Conservation (phyloP, 495 filamentous ascomycete species). For the Podospora bellae-mahoneyi region DNA sequence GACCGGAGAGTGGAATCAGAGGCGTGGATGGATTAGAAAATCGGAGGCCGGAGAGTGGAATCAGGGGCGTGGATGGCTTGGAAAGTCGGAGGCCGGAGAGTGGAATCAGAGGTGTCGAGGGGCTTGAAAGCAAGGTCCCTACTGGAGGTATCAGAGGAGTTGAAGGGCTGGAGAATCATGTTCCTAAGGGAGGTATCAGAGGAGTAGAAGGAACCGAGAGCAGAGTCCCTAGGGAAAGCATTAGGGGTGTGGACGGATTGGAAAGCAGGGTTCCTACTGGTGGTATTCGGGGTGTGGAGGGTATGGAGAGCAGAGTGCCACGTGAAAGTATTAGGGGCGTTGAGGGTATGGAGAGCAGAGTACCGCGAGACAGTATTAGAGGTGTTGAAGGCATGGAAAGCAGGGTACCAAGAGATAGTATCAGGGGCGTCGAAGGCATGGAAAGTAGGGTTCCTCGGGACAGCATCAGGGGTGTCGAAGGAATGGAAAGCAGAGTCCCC, state of each 20-base stretch:
- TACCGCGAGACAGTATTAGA: not conserved
- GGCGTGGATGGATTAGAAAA: not conserved
- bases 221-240: not conserved
- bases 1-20: not conserved
- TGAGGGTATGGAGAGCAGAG: not conserved
- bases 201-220: not conserved
- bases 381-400: not conserved
- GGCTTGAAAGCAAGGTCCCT: not conserved
- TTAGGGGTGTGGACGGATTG: not conserved
- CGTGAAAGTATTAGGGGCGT: not conserved
- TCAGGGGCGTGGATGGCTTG: not conserved
- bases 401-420: not conserved
- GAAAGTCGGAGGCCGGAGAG: not conserved
- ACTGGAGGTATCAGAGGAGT: not conserved
- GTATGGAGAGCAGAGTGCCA: not conserved
- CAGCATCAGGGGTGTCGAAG: not conserved
- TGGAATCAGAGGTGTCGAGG: not conserved
- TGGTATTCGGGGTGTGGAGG: not conserved
- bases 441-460: not conserved
- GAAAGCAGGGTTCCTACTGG: not conserved
- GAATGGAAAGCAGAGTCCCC: not conserved
- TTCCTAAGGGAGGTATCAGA: not conserved
- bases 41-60: not conserved
- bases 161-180: not conserved
- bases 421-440: not conserved